Conservation (phyloP, 768 basidiomycete species). For the Lactarius psammicola region DNA sequence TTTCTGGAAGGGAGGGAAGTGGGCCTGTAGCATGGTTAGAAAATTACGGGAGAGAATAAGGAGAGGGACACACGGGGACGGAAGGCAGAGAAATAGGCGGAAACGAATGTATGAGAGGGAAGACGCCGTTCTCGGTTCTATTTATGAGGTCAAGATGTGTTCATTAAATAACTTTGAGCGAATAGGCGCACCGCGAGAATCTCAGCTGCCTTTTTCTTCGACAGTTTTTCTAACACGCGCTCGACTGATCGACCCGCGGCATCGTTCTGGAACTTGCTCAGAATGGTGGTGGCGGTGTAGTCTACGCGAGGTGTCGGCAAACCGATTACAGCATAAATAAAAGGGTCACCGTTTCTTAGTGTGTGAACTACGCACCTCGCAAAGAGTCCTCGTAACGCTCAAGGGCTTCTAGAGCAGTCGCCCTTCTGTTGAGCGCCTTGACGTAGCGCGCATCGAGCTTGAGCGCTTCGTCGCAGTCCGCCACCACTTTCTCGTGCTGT, state of each 20-base stretch:
- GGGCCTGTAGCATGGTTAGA: conserved; percentile 44
- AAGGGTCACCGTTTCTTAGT: not conserved
- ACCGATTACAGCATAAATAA: no score
- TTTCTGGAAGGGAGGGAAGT: conserved; percentile 68
- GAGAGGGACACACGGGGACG: conserved; percentile 61
- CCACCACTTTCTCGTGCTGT: conserved; percentile 75
- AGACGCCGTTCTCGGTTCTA: conserved; percentile 76
- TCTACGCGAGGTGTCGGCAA: conserved; percentile 46
- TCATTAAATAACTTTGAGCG: not conserved
- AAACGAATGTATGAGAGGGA: conserved; percentile 88
- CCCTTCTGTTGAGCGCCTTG: conserved; percentile 89
- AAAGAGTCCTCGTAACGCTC: conserved; percentile 72
- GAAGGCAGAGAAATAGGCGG: conserved; percentile 97
- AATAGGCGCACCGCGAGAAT: conserved; percentile 57
- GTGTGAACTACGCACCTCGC: conserved; percentile 52
- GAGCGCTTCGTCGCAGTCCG: conserved; percentile 88
- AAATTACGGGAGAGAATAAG: conserved; percentile 3
- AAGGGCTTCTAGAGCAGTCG: conserved; percentile 77
- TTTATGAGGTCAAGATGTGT: conserved; percentile 12
- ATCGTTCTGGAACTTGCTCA: conserved; percentile 89
- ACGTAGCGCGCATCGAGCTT: conserved; percentile 80
- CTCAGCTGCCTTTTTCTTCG: conserved; percentile 67
- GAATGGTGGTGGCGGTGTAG: conserved; percentile 93
- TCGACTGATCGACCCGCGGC: conserved; percentile 78
- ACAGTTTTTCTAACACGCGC: conserved; percentile 84